These are phyloP conservation scores for Talaromyces sp. DNA, from an alignment of 2,329 filamentous ascomycete species.

Conservation along the genomic window DNA sequence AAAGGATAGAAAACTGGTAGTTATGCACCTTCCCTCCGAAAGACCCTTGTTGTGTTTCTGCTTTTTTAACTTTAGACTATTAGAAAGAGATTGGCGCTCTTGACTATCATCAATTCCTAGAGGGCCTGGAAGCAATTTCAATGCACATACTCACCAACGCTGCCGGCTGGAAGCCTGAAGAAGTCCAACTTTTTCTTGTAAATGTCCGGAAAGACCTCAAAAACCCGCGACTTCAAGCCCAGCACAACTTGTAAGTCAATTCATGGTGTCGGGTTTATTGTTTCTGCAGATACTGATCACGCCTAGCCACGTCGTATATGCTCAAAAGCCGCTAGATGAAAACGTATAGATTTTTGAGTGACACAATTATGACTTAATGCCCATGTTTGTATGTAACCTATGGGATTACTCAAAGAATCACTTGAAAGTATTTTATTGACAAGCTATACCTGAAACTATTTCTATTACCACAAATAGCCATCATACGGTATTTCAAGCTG, in stretches of 20 bases:
- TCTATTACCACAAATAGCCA: neutral
- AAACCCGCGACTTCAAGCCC: slow-evolving; percentile 4
- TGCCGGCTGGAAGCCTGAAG: slow-evolving; percentile 6
- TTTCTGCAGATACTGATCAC: neutral
- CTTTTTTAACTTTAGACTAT: neutral
- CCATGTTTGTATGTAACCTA: neutral
- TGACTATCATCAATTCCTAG: slow-evolving; percentile 7
- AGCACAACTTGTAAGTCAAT: slow-evolving; percentile 8
- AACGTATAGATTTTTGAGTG: neutral
- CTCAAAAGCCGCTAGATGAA: slow-evolving; percentile 34
- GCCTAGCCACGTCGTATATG: slow-evolving; percentile 7
- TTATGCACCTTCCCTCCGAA: neutral
- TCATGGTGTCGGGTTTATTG: neutral
- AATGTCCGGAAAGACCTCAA: slow-evolving; percentile 6
- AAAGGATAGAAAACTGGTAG: slow-evolving; percentile 10
- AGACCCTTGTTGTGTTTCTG: neutral
- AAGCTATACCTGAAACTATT: neutral
- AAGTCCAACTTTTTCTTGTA: slow-evolving; percentile 6
- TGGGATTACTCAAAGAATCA: neutral
- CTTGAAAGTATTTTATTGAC: neutral
- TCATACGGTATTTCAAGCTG: neutral
- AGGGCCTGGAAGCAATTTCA: slow-evolving; percentile 7
- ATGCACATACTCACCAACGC: slow-evolving; percentile 6
- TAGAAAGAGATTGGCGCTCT: slow-evolving; percentile 21
- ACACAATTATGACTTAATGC: neutral